Base-by-base conservation (phyloP, 306 rosid species). In the Carpinus viminea region DNA sequence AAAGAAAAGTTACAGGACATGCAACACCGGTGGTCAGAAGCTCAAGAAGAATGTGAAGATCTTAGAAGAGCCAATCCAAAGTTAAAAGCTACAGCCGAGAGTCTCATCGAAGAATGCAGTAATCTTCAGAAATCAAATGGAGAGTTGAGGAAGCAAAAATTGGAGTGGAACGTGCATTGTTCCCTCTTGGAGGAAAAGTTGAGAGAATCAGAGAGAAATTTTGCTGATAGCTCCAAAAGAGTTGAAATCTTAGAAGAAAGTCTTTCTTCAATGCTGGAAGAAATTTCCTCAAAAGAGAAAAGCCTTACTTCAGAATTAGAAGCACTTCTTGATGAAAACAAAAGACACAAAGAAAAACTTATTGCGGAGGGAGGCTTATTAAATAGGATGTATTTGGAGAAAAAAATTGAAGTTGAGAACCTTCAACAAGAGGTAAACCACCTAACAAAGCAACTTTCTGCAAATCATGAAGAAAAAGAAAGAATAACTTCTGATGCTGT, bases 381-480 rank as follows among this genome's bases (percentile, higher is more conserved):
- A 69, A 77, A 79, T 77, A 87, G 86, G 84, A 55, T 85, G 83
- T 84, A 84, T 28, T 38, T 70, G 80, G 90, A 87, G 88, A 91
- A 81, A 77, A 71, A 81, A 41, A 85, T 54, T 38, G 92, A 88
- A 81, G 82, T 74, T 69, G 84, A 80, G 73, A 86, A 77, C 81
- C 92, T 86, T 64, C 71, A 89, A 83, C 80, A 76, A 82, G 86
- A 74, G 79, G 72, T 85, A 62, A 84, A 70, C 64, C 83, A 85
- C 57, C 89, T 90, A 64, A 78, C 75, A 64, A 34, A 79, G 76
- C 85, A 83, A 76, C 80, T 86, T 76, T 80, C 90, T 36, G 83
- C 76, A 73, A 71, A 69, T 65, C 76, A 74, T 64, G 51, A 88
- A 78, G 93, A 86, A 76, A 87, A 85, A 61, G 88, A 85, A 73